Evolutionary conservation across 1,139 yeast species (phyloP).

Genomic region (Candida smagusa): DNA sequence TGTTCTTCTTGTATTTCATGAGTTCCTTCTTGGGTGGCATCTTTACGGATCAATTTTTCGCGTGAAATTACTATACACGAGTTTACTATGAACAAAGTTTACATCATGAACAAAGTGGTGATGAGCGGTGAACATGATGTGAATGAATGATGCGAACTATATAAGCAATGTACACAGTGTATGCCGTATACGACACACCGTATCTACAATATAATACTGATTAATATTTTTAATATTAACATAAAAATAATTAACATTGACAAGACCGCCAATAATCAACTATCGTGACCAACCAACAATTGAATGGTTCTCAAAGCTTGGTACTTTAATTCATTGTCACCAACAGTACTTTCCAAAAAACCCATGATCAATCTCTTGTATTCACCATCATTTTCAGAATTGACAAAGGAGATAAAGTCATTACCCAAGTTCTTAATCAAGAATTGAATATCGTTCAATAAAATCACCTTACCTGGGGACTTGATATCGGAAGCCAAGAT

Average conservation of each 20-base stretch:
- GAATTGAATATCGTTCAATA: constrained; percentile 53
- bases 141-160: too few species aligned
- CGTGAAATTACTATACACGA: too few species aligned
- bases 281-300: constrained; percentile 71
- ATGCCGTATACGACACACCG: too few species aligned
- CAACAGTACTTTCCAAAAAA: constrained; percentile 63
- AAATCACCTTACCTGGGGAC: constrained; percentile 34
- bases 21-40: constrained; percentile 14
- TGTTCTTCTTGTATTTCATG: constrained; percentile 15
- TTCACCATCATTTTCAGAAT: constrained; percentile 55
- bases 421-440: constrained; percentile 42
- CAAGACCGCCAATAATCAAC: too few species aligned
- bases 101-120: too few species aligned
- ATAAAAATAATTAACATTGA: neutral
- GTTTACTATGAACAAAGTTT: too few species aligned
- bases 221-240: too few species aligned
- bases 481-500: constrained; percentile 26
- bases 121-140: too few species aligned
- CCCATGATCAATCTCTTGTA: constrained; percentile 76
- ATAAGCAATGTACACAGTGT: too few species aligned
- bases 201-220: too few species aligned
- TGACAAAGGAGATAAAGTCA: constrained; percentile 73
- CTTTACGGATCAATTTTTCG: too few species aligned
- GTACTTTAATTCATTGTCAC: constrained; percentile 84
- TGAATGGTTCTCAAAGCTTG: constrained; percentile 96